These are phyloP conservation scores for Clonostachys rosea DNA, from an alignment of 2,329 filamentous ascomycete genomes.

Conservation along the genomic window DNA sequence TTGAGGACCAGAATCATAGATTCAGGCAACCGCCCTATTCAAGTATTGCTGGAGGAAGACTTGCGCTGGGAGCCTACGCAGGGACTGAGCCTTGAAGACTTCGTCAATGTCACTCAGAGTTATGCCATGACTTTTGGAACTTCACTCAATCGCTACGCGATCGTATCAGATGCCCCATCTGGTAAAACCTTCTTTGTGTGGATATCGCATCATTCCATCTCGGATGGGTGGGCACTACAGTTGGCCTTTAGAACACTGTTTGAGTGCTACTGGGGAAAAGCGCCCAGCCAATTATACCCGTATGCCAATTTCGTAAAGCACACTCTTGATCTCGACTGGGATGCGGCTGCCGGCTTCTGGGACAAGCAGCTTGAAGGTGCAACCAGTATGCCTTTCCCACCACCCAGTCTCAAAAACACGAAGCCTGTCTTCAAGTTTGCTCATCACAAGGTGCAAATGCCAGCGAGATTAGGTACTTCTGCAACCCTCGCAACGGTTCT, in stretches of 20 bases:
- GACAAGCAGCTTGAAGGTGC: not conserved
- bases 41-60: constrained; percentile 2
- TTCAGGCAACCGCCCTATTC: constrained; percentile 1
- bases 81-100: not conserved
- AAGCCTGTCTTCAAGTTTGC: not conserved
- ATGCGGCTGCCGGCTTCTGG: not conserved
- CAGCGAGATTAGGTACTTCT: not conserved
- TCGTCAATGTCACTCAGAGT: not conserved
- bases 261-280: not conserved
- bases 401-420: not conserved
- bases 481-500: constrained; percentile 6
- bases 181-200: not conserved
- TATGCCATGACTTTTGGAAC: constrained; percentile 6
- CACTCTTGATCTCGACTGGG: constrained; percentile 20
- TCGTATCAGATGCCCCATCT: not conserved
- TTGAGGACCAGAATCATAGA: constrained; percentile 5
- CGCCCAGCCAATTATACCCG: constrained; percentile 1
- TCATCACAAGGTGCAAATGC: not conserved
- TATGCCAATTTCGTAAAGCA: constrained; percentile 37
- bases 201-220: constrained; percentile 3
- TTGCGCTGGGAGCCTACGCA: constrained; percentile 1
- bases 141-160: constrained; percentile 6
- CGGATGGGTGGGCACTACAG: constrained; percentile 1
- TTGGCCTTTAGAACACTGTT: constrained; percentile 1
- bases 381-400: not conserved